These are phyloP conservation scores for Puccinellia tenuiflora DNA, from an alignment of 176 grass and related monocot species.

Conservation along the genomic window DNA sequence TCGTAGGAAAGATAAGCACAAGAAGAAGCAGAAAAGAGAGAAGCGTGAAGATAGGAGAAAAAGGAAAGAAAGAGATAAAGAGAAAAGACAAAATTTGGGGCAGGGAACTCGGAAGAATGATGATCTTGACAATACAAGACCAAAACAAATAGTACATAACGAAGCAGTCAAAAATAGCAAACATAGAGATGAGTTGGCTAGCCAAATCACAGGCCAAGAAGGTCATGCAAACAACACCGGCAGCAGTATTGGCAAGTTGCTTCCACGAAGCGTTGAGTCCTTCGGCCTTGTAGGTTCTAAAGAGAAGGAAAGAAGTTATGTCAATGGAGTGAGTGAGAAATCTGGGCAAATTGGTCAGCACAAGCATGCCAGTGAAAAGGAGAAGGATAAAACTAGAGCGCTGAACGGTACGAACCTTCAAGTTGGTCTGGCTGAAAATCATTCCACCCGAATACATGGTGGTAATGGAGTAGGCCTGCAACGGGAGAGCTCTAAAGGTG, in stretches of 20 bases:
- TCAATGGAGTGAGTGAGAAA: conserved; percentile 6
- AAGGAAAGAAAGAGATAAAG: conserved; percentile 10
- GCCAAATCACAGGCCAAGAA: conserved; percentile 11
- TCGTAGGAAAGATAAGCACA: conserved; percentile 31
- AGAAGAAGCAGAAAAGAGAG: conserved; percentile 33
- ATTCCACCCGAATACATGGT: neutral
- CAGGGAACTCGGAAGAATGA: neutral
- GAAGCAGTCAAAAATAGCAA: conserved; percentile 35
- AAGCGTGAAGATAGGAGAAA: conserved; percentile 31
- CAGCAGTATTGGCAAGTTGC: conserved; percentile 3
- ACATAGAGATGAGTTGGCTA: conserved; percentile 25
- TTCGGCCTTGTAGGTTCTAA: conserved; percentile 9
- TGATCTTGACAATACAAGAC: neutral
- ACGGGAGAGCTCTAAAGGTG: conserved; percentile 6
- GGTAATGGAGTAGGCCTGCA: neutral
- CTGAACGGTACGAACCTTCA: conserved; percentile 25
- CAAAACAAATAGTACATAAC: conserved; percentile 11
- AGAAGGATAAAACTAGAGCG: conserved; percentile 9
- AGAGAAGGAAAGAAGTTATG: conserved; percentile 31
- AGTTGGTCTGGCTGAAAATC: conserved; percentile 6
- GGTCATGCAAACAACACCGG: conserved; percentile 20
- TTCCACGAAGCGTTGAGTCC: conserved; percentile 8
- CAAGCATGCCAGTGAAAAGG: conserved; percentile 23
- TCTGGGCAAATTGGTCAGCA: neutral
- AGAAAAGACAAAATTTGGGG: conserved; percentile 1